Evolutionary conservation across 1,284 basidiomycete genomes (phyloP).

Genomic region (Naganishia cerealis): DNA sequence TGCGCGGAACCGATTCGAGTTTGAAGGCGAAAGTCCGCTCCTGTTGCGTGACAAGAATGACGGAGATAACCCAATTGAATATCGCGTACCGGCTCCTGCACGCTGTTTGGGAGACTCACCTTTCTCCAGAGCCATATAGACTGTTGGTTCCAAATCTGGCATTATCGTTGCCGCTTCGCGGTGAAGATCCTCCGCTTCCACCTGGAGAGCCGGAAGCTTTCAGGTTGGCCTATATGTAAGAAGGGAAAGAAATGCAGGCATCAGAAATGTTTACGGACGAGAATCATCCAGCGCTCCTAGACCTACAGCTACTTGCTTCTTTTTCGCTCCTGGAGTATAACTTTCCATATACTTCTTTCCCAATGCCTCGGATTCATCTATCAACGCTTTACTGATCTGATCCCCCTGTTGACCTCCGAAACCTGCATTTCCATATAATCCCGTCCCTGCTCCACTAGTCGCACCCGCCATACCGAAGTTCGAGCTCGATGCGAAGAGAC

Average conservation of each 20-base stretch:
- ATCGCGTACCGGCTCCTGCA: neutral
- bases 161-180: conserved; percentile 23
- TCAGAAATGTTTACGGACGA: neutral
- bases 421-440: conserved; percentile 12
- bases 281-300: neutral
- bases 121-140: conserved; percentile 32
- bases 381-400: conserved; percentile 22
- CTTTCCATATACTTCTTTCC: conserved; percentile 34
- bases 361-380: conserved; percentile 30
- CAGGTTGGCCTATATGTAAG: conserved; percentile 12
- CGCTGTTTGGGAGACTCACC: neutral
- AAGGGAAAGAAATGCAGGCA: no score
- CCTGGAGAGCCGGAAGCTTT: conserved; percentile 25
- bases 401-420: conserved; percentile 24
- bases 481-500: conserved; percentile 16
- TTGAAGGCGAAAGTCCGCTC: conserved; percentile 30
- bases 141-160: conserved; percentile 32
- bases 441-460: neutral
- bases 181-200: conserved; percentile 20
- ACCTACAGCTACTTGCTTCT: conserved; percentile 31
- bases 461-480: neutral
- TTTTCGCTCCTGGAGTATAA: conserved; percentile 29
- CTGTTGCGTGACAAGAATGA: neutral
- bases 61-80: neutral
- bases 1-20: conserved; percentile 21